Conservation (phyloP, 2,329 filamentous ascomycete species). For the Aureobasidium subglaciale region DNA sequence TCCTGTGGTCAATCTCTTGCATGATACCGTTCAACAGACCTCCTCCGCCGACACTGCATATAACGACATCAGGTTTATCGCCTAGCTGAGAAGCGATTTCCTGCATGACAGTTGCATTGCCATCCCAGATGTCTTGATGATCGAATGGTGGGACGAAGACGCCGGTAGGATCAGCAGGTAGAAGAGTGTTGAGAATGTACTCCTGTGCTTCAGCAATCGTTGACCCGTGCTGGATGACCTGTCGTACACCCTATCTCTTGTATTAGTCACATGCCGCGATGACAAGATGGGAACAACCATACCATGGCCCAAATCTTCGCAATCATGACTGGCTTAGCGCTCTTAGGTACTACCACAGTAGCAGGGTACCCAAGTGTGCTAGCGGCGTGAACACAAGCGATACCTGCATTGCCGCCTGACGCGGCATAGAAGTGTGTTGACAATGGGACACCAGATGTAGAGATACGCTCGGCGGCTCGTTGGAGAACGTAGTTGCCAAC, state of each 20-base stretch:
- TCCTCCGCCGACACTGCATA: constrained; percentile 78
- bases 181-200: constrained; percentile 44
- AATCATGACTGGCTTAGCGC: constrained; percentile 63
- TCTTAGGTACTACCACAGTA: constrained; percentile 67
- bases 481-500: constrained; percentile 63
- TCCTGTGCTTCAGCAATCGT: constrained; percentile 64
- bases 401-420: constrained; percentile 76
- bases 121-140: constrained; percentile 60
- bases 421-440: constrained; percentile 68
- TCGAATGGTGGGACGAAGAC: constrained; percentile 68
- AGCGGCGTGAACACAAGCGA: constrained; percentile 72
- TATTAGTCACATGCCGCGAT: neutral
- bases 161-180: constrained; percentile 27
- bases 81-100: constrained; percentile 41
- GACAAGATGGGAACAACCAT: neutral
- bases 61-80: constrained; percentile 56
- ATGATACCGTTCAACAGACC: constrained; percentile 72
- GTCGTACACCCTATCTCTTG: constrained; percentile 44
- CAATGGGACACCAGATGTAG: constrained; percentile 30
- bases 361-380: constrained; percentile 55
- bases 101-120: constrained; percentile 53
- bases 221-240: constrained; percentile 63
- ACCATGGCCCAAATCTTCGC: constrained; percentile 58
- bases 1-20: constrained; percentile 53
- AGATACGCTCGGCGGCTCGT: constrained; percentile 30